phyloP scores from a whole-genome alignment of 2,329 filamentous ascomycete genomes.

The Venturiaceae sp. region DNA sequence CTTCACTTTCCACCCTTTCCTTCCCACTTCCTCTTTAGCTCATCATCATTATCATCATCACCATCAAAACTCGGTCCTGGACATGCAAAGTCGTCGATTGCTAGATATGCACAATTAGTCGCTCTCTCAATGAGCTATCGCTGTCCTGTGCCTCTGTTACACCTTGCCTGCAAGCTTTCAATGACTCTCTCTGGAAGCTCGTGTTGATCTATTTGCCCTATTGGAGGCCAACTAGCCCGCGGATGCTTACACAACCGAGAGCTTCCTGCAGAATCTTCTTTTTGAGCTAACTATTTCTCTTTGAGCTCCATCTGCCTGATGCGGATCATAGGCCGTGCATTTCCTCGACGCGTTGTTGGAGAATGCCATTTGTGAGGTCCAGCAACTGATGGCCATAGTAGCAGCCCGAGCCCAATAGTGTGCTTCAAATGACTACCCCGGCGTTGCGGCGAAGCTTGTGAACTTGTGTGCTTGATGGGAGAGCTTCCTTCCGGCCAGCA shows the following conservation, averaged over 20 bases:
- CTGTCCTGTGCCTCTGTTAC: too few species aligned
- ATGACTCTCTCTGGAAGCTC: not conserved
- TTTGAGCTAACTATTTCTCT: not conserved
- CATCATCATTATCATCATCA: too few species aligned
- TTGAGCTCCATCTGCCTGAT: not conserved
- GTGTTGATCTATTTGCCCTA: not conserved
- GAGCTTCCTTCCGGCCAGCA: not conserved
- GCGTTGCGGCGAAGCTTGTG: not conserved
- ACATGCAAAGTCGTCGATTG: too few species aligned
- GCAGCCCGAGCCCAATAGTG: not conserved
- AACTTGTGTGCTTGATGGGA: not conserved
- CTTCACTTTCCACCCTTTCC: too few species aligned
- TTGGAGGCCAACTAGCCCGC: not conserved
- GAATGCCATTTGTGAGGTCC: not conserved
- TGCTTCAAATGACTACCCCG: not conserved
- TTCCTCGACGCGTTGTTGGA: not conserved
- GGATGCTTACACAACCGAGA: not conserved
- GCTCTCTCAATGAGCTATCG: too few species aligned
- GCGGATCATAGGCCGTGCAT: not conserved
- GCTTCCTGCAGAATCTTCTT: not conserved
- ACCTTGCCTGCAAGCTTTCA: too few species aligned
- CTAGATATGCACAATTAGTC: too few species aligned
- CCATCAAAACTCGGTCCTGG: too few species aligned
- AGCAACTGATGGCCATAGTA: not conserved
- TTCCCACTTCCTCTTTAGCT: too few species aligned